A percentile compares a stretch with the other conserved stretches of the same genome.
Evolutionary conservation across 2,329 filamentous ascomycete genomes (phyloP).

Genomic region (Tolypocladium ovalisporum): DNA sequence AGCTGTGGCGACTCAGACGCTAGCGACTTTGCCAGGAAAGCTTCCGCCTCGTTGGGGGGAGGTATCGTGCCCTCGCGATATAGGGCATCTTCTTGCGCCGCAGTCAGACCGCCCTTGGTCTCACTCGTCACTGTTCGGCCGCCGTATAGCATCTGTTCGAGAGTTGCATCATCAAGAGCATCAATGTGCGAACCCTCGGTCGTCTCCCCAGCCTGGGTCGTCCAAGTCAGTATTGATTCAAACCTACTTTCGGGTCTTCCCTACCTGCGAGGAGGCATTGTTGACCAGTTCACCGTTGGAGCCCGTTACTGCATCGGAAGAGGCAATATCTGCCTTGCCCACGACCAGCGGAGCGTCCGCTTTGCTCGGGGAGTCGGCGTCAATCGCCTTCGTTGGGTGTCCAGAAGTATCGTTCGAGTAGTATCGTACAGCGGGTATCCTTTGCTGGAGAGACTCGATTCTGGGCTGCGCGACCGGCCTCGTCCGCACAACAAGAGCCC

Average conservation of each 20-base stretch:
- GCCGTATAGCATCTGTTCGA: conserved; percentile 25
- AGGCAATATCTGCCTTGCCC: background rate
- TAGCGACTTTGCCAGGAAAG: conserved; percentile 13
- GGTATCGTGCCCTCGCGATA: conserved; percentile 31
- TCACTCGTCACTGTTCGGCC: conserved; percentile 18
- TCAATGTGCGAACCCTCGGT: conserved; percentile 9
- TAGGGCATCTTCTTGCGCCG: conserved; percentile 32
- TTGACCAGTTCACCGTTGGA: background rate
- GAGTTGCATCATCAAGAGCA: conserved; percentile 21
- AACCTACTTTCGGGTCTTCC: background rate
- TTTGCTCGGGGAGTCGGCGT: conserved; percentile 1
- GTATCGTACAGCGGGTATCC: conserved; percentile 11
- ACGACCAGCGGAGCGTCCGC: background rate
- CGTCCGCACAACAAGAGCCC: conserved; percentile 19
- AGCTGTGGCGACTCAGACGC: conserved; percentile 7
- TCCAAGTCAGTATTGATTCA: background rate
- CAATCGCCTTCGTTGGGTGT: conserved; percentile 12
- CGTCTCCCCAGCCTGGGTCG: background rate
- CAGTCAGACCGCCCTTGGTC: conserved; percentile 23
- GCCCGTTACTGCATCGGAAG: background rate
- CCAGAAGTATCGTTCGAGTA: conserved; percentile 22
- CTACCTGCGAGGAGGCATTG: background rate
- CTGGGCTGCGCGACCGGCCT: conserved; percentile 12
- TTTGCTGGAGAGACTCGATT: conserved; percentile 10
- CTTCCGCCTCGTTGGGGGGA: conserved; percentile 19